Base-by-base conservation (phyloP, 192 early-diverging fungal genomes). In the Backusella sp. region DNA sequence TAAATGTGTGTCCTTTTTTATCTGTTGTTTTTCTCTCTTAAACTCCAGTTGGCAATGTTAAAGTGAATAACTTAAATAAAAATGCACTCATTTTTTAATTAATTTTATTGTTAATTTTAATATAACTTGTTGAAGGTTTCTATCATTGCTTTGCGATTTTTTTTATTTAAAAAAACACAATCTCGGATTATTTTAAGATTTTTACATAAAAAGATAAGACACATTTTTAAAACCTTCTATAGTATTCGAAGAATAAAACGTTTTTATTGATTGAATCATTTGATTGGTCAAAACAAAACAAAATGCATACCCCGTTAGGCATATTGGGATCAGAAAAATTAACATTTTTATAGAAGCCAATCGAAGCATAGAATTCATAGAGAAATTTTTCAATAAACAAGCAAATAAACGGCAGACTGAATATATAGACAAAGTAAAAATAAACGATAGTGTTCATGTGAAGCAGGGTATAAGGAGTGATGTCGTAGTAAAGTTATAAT, bases 241-340 rank as follows among this genome's bases (percentile, higher is more conserved):
- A 62, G 21, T 62, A 62, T 62, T 62, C 56, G 56, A 62, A 62
- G 56, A 62, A 62, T 28, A 62, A 62, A 62, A 62, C 12, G 26
- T 1, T 62, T 62, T 62, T 62, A 62, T 49, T 49, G 15, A n/a
- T 49, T n/a, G 5, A 21, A 49, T 49, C 5, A 49, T 28, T 62
- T 62, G 26, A 62, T 62, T 62, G 56, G 56, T 14, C 12, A 62
- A 62, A 62, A 28, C 23, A 26, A 62, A 59, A 14, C 12, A 62
- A 23, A 62, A 62, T 28, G 56, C 56, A 62, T 62, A 62, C 46
- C 19, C 46, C 46, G 46, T 49, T 62, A 28, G 9, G 4, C 23
- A 62, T 62, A 62, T 11, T 62, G 26, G 0, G 26, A 28, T 28
- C 23, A 62, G 21, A 26, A 26, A 26, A 12, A 26, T 11, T 12